Percentiles rank a stretch among this genome's conserved stretches.
phyloP scores from a whole-genome alignment of 768 basidiomycete genomes.

The Boletus bicolor region DNA sequence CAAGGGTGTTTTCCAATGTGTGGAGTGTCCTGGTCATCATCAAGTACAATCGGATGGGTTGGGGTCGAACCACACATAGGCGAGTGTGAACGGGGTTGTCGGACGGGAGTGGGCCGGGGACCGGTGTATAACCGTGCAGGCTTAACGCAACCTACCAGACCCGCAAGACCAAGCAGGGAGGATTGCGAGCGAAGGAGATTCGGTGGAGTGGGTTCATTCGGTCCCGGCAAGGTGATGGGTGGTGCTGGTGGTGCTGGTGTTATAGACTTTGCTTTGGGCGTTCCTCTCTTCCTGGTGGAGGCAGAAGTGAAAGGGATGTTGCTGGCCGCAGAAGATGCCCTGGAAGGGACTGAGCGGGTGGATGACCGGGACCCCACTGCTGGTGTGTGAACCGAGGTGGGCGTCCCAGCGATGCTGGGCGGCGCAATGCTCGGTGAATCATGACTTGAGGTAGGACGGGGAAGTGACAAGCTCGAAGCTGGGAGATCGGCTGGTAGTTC shows the following conservation, averaged over 20 bases:
- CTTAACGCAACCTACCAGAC: conserved; percentile 63
- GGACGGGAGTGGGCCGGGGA: conserved; percentile 6
- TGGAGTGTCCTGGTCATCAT: conserved; percentile 47
- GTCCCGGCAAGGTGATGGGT: conserved; percentile 60
- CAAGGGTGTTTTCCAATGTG: conserved; percentile 14
- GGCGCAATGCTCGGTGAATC: conserved; percentile 38
- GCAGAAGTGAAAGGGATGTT: not conserved
- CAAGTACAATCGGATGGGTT: conserved; percentile 67
- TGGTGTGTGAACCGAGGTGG: not conserved
- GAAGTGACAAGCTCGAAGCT: conserved; percentile 53
- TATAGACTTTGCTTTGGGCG: conserved; percentile 34
- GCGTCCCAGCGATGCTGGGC: conserved; percentile 20
- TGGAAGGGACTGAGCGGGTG: conserved; percentile 7
- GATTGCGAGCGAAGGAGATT: conserved; percentile 75
- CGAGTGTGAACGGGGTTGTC: conserved; percentile 37
- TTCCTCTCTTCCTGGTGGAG: conserved; percentile 34
- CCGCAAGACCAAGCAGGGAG: conserved; percentile 68
- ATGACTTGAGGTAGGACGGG: conserved; percentile 10
- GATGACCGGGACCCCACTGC: conserved; percentile 11
- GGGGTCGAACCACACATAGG: conserved; percentile 50
- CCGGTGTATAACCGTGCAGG: conserved; percentile 36
- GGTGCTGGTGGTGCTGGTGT: conserved; percentile 50
- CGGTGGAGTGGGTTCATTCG: conserved; percentile 55
- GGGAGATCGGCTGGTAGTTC: conserved; percentile 79
- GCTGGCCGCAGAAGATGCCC: conserved; percentile 8